These are phyloP conservation scores for Pythium myriotylum DNA, from an alignment of 352 stramenopile genomes.

Conservation along the genomic window DNA sequence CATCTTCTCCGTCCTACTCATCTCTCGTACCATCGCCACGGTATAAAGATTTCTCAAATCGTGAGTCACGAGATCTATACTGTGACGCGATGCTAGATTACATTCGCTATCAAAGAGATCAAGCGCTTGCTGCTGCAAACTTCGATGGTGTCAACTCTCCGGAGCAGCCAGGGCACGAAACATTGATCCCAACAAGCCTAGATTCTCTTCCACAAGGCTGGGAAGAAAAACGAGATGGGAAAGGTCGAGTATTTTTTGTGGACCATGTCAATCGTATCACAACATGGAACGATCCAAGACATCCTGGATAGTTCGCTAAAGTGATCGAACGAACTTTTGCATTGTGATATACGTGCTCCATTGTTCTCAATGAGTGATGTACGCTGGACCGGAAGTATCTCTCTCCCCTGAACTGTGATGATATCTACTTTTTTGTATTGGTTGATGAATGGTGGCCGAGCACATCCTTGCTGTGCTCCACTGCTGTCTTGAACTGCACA, in stretches of 20 bases:
- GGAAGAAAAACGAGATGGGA: conserved; percentile 70
- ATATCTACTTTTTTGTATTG: not conserved
- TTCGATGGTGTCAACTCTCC: not conserved
- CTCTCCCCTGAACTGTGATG: not conserved
- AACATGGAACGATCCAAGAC: conserved; percentile 66
- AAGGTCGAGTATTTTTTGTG: conserved; percentile 73
- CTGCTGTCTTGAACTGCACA: conserved; percentile 63
- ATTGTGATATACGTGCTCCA: no score
- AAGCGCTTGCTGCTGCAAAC: conserved; percentile 19
- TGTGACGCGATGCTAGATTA: conserved; percentile 71
- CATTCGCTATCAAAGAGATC: conserved; percentile 70
- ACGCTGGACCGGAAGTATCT: no score
- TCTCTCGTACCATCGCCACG: conserved; percentile 16
- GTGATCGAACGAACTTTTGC: no score
- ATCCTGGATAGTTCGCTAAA: not conserved
- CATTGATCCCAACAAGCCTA: no score
- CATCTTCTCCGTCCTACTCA: conserved; percentile 20
- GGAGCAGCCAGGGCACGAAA: conserved; percentile 1
- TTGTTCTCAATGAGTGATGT: no score
- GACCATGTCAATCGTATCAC: conserved; percentile 77
- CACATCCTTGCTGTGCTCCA: conserved; percentile 69
- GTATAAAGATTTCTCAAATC: conserved; percentile 48
- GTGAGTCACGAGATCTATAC: conserved; percentile 61
- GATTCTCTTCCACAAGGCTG: conserved; percentile 69
- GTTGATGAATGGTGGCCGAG: conserved; percentile 19